Evolutionary conservation across 2,329 filamentous ascomycete species (phyloP), one percentile per base, ranked within the genome.

Genomic region (Colletotrichum siamense): DNA sequence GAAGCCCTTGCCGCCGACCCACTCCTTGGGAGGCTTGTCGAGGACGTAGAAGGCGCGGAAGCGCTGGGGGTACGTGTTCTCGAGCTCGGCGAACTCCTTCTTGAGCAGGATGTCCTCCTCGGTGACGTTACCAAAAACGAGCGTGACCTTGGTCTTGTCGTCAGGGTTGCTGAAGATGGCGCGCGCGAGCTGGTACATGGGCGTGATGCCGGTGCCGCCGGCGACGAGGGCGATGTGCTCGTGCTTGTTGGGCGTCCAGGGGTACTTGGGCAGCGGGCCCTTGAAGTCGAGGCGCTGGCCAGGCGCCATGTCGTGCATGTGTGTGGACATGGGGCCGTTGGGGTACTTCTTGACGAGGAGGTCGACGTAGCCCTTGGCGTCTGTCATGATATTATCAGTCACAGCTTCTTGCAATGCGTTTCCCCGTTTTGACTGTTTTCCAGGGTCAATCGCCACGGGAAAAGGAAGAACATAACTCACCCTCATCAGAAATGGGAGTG

Each of bases 131-230:
- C 95, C 97, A 83, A 96, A 98, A 49, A 99, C 91, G 36, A 99
- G 92, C 8, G 96, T 99, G 57, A 99, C 96, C 90, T 98, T 98
- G 81, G 97, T 99, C 92, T 97, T 96, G 89, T 99, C 97, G 59
- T 95, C 92, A 77, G 96, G 95, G 91, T 98, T 98, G 87, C 94
- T 95, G 93, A 99, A 98, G 88, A 99, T 98, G 83, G 93, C 91
- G 78, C 95, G 95, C 79, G 92, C 90, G 62, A 99, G 93, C 90
- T 99, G 97, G 90, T 95, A 99, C 96, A 99, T 98, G 80, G 97
- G 97, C 13, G 97, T 97, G 85, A 99, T 98, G 77, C 97, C 97
- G 9, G 97, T 98, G 79, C 97, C 97, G 81, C 97, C 97, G n/a
- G 96, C 95, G 78, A 99, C 91, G 79, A 96, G 89, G 52, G 92